Evolutionary conservation across 768 basidiomycete genomes (phyloP), one percentile per base, ranked within the genome.

Genomic region (Pisolithus tinctorius): DNA sequence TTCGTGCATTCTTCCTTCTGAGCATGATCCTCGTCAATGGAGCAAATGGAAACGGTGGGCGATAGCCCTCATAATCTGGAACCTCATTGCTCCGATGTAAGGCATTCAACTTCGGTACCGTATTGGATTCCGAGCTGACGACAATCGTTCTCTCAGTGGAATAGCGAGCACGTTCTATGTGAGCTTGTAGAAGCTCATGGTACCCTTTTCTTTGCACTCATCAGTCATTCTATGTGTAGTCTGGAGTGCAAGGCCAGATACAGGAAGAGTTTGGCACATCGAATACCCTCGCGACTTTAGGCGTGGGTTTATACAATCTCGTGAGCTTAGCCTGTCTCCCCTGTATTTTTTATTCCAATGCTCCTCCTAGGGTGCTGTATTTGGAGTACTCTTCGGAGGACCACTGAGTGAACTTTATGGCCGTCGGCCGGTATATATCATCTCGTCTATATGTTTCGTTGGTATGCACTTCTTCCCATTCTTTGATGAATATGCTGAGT

Each of bases 51-150:
- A 57, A 10, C 58, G 64, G 27, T 66, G 64, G 58, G 49, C 55
- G 50, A 64, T 66, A 27, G 45, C 50, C 23, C 54, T 66, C 27
- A 60, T 65, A n/a, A 47, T 65, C 42, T 66, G 60, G 63, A 59
- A 41, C 26, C 20, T 20, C 20, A 20, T 20, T 20, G 20, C 20
- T 20, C 20, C 20, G 20, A 20, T 20, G 20, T 20, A 20, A 20
- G 20, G 20, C 20, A 20, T 20, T 20, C 20, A 20, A 2, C 20
- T 20, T 20, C 20, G 20, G 2, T 20, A 20, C 20, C 20, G 2
- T 20, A 20, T 20, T 20, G 20, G 20, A 20, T 20, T 20, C 20
- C 20, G 20, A 20, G 20, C 20, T 20, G 20, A 20, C 20, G 20
- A 20, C 2, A 20, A 20, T 20, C 20, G 20, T 20, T 20, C 20